These are phyloP conservation scores for Ustilago curta DNA, from an alignment of 1,284 basidiomycete species.

Conservation along the genomic window DNA sequence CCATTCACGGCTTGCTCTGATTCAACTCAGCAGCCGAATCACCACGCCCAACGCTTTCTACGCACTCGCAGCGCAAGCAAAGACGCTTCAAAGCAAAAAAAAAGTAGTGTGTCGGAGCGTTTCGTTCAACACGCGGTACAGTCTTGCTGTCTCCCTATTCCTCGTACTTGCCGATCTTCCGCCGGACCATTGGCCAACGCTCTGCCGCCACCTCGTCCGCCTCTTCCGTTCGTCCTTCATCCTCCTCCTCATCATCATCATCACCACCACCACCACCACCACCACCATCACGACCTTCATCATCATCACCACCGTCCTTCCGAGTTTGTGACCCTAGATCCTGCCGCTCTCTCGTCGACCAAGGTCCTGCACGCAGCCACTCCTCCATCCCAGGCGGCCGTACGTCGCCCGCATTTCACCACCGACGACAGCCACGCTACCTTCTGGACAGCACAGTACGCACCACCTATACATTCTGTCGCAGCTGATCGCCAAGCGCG, in stretches of 20 bases:
- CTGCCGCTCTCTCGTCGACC: neutral
- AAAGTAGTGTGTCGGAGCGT: no score
- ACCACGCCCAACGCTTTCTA: no score
- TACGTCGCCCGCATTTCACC: neutral
- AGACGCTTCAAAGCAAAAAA: no score
- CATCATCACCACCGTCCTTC: neutral
- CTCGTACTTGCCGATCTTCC: neutral
- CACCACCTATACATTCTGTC: neutral
- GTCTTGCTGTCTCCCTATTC: no score
- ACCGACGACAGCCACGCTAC: no score
- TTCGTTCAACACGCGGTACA: no score
- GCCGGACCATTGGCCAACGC: neutral
- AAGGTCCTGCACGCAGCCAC: neutral
- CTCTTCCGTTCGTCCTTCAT: neutral
- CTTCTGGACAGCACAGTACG: neutral
- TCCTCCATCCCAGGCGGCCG: neutral
- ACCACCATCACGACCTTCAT: neutral
- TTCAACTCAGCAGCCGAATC: no score
- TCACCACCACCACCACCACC: neutral
- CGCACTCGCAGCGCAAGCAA: no score
- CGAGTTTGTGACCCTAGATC: no score
- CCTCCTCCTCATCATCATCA: constrained; percentile 1
- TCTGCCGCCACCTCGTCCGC: neutral
- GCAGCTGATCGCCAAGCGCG: constrained; percentile 7
- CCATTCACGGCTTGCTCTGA: no score